Conservation (phyloP, 257 asterid species). For the Plantago elongata region DNA sequence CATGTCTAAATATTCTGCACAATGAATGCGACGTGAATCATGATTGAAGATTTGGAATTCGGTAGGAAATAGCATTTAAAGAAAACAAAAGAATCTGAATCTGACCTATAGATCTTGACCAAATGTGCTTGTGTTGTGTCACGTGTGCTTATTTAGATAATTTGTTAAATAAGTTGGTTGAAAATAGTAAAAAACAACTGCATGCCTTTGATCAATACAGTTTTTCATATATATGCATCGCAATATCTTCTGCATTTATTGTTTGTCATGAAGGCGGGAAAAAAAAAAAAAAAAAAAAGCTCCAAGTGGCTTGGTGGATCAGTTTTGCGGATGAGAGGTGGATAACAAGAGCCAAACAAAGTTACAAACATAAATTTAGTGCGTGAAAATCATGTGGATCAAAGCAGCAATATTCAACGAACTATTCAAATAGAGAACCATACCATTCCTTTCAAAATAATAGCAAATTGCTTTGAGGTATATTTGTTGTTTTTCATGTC, state of each 20-base stretch:
- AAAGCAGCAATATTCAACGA: constrained; percentile 14
- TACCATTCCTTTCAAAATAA: constrained; percentile 93
- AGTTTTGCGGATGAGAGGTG: not conserved
- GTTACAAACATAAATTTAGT: too few relatives aligned
- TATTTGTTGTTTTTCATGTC: constrained; percentile 76
- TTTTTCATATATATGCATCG: not conserved
- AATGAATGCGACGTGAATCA: not conserved
- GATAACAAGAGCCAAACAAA: not conserved
- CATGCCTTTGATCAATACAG: not conserved
- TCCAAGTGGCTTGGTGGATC: too few relatives aligned
- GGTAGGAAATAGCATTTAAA: constrained; percentile 5
- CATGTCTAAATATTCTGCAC: constrained; percentile 9
- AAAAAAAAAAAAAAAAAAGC: too few relatives aligned
- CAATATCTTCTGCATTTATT: not conserved
- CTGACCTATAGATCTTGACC: constrained; percentile 1
- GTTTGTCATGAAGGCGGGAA: too few relatives aligned
- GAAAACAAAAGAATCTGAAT: too few relatives aligned
- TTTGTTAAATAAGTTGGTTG: constrained; percentile 12
- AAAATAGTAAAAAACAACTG: not conserved
- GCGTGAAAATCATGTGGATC: not conserved
- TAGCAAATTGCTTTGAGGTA: constrained; percentile 69
- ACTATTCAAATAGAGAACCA: constrained; percentile 19
- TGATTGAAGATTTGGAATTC: not conserved
- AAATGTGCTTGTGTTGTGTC: not conserved
- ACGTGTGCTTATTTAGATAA: not conserved